Conservation (phyloP, 768 basidiomycete species). For the Stropharia rugosoannulata region DNA sequence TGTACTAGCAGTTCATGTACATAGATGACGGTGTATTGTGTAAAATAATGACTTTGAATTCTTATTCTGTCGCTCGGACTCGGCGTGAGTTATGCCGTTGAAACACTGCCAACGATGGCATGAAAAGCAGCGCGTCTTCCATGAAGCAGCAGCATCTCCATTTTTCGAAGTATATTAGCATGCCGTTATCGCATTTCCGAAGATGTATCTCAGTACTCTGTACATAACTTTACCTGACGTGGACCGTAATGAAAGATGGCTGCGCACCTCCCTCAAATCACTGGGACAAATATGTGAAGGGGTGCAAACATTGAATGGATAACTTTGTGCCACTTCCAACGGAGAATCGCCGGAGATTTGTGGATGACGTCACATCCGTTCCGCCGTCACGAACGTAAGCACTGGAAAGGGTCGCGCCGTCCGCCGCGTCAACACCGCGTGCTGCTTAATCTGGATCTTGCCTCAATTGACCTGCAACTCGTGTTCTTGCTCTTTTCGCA, state of each 20-base stretch:
- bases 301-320: background rate
- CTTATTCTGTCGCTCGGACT: background rate
- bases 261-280: background rate
- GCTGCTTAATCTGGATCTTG: slow-evolving; percentile 2
- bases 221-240: background rate
- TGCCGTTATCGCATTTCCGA: slow-evolving; percentile 8
- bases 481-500: background rate
- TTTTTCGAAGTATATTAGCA: slow-evolving; percentile 2
- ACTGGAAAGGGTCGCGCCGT: background rate
- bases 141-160: background rate
- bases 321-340: background rate
- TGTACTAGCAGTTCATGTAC: slow-evolving; percentile 7
- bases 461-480: background rate
- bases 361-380: background rate
- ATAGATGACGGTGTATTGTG: slow-evolving; percentile 3
- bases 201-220: background rate
- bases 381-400: background rate
- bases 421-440: background rate
- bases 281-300: background rate
- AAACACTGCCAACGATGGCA: background rate
- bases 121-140: background rate
- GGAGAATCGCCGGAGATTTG: slow-evolving; percentile 3
- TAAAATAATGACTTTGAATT: slow-evolving; percentile 1
- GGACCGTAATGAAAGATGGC: background rate
- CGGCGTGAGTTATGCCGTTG: background rate